Evolutionary conservation across 768 basidiomycete species (phyloP).

Genomic region (Amyloporia xantha): DNA sequence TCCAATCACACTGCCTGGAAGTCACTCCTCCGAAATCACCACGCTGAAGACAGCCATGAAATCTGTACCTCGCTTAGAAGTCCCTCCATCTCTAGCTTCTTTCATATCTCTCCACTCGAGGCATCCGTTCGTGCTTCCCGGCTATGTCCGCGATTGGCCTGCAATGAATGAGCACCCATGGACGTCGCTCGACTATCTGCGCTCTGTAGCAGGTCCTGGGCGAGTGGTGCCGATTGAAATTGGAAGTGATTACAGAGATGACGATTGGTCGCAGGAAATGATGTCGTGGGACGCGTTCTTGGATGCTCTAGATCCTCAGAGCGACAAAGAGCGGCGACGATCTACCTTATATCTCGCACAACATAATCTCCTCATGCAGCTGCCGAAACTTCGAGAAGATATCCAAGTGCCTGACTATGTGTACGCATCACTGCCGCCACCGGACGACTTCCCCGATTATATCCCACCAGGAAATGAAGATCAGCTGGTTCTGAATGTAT

Average conservation of each 20-base stretch:
- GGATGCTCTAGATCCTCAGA: conserved; percentile 31
- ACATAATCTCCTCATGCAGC: conserved; percentile 78
- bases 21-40: background rate
- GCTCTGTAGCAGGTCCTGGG: conserved; percentile 64
- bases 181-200: conserved; percentile 64
- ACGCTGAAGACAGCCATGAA: conserved; percentile 8
- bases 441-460: conserved; percentile 44
- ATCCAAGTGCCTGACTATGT: conserved; percentile 86
- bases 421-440: conserved; percentile 51
- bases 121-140: conserved; percentile 69
- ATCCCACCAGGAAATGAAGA: conserved; percentile 59
- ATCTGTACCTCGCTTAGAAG: conserved; percentile 33
- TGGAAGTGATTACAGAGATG: conserved; percentile 73
- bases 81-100: conserved; percentile 49
- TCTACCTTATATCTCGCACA: conserved; percentile 78
- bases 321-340: conserved; percentile 25
- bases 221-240: conserved; percentile 88
- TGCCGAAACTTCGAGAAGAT: conserved; percentile 70
- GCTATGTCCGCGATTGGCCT: conserved; percentile 67
- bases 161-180: conserved; percentile 68
- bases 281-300: conserved; percentile 78
- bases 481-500: conserved; percentile 63
- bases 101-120: conserved; percentile 36
- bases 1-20: background rate
- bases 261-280: conserved; percentile 77